Evolutionary conservation across 345 rosid species (phyloP).

Genomic region (Ailanthus altissimus): DNA sequence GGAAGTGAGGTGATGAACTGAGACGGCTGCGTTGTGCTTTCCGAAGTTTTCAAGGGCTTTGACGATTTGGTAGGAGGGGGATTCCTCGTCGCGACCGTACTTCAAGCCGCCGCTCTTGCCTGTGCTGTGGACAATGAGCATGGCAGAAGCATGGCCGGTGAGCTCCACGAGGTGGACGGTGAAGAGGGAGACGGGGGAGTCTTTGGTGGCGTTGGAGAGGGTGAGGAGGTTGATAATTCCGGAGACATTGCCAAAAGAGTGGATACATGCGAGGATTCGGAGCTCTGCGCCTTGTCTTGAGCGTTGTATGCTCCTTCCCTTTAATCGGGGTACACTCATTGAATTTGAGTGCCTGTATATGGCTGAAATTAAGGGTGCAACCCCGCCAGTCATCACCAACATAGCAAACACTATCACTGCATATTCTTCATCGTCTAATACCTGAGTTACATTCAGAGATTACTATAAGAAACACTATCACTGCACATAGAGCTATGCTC

Average conservation of each 20-base stretch:
- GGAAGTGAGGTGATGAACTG: slow-evolving; percentile 47
- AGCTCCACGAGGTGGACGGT: slow-evolving; percentile 63
- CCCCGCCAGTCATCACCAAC: slow-evolving; percentile 42
- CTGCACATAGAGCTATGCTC: too few species aligned
- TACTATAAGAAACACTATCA: too few species aligned
- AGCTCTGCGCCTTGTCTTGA: slow-evolving; percentile 42
- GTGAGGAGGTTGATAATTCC: slow-evolving; percentile 57
- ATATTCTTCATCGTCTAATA: slow-evolving; percentile 39
- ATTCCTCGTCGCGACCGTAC: slow-evolving; percentile 24
- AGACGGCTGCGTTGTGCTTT: slow-evolving; percentile 27
- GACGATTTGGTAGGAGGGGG: slow-evolving; percentile 48
- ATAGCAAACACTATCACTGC: slow-evolving; percentile 41
- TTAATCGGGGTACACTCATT: slow-evolving; percentile 24
- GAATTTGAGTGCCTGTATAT: slow-evolving; percentile 44
- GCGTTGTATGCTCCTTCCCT: slow-evolving; percentile 47
- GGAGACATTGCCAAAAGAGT: slow-evolving; percentile 35
- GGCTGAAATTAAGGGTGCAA: slow-evolving; percentile 36
- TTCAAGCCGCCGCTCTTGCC: not conserved
- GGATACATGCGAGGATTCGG: slow-evolving; percentile 56
- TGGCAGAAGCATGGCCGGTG: slow-evolving; percentile 61
- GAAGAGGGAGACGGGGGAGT: slow-evolving; percentile 53
- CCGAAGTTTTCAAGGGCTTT: slow-evolving; percentile 41
- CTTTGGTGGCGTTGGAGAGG: slow-evolving; percentile 47
- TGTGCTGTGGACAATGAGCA: slow-evolving; percentile 57
- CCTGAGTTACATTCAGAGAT: slow-evolving; percentile 25